A percentile compares a stretch with the other conserved stretches of the same genome.
Conservation (phyloP, 164 flowering plant genomes). For the Cinnamomum chago region DNA sequence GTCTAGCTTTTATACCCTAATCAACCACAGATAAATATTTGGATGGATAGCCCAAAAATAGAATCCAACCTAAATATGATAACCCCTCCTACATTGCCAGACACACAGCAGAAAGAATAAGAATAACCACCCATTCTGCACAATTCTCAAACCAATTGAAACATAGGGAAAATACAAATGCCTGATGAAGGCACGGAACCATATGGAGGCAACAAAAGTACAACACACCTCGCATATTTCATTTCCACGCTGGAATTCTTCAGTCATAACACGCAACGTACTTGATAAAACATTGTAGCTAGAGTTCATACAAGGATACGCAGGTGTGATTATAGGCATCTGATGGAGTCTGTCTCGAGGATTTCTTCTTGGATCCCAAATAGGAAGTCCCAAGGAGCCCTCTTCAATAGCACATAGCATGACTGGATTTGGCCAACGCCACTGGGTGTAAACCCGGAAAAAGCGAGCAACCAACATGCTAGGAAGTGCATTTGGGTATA, state of each 20-base stretch:
- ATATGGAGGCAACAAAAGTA: neutral
- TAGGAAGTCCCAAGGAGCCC: conserved; percentile 63
- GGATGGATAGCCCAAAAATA: no score
- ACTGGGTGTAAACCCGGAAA: conserved; percentile 50
- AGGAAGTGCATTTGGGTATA: conserved; percentile 61
- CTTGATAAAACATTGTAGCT: conserved; percentile 94
- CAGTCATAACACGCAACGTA: conserved; percentile 80
- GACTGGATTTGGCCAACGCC: conserved; percentile 72
- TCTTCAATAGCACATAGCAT: conserved; percentile 70
- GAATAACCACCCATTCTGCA: no score
- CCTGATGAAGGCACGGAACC: neutral
- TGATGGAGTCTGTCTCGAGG: conserved; percentile 58
- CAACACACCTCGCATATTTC: conserved; percentile 75
- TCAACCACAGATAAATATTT: no score
- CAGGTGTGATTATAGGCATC: conserved; percentile 97
- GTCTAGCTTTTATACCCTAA: no score
- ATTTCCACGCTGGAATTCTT: conserved; percentile 74
- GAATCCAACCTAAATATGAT: no score
- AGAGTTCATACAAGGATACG: conserved; percentile 96
- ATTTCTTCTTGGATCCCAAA: conserved; percentile 92
- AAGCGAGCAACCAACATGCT: conserved; percentile 56
- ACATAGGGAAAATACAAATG: no score
- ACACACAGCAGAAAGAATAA: no score
- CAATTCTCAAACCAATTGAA: no score
- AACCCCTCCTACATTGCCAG: no score